These are phyloP conservation scores for Taphrina deformans DNA, from an alignment of 1,139 yeast genomes.

Conservation along the genomic window DNA sequence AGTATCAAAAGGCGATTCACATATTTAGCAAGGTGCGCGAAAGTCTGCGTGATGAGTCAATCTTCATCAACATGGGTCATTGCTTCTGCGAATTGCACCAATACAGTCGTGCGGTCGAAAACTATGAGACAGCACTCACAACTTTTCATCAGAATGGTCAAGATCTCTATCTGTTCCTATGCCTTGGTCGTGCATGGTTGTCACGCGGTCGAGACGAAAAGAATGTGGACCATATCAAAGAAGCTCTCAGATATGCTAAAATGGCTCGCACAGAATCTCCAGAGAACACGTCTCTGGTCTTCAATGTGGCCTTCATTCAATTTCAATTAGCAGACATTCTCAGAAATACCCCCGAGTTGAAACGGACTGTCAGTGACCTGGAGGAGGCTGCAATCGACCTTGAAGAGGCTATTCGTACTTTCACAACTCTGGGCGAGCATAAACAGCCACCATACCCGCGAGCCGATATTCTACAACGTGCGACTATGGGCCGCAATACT, in stretches of 20 bases:
- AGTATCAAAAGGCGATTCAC: slow-evolving; percentile 66
- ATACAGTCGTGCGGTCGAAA: slow-evolving; percentile 79
- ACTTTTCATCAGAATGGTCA: slow-evolving; percentile 69
- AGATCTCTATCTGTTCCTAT: slow-evolving; percentile 59
- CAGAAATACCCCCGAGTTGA: slow-evolving; percentile 60
- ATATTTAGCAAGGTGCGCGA: slow-evolving; percentile 81
- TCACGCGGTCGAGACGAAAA: slow-evolving; percentile 73
- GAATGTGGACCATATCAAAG: slow-evolving; percentile 59
- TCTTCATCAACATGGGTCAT: slow-evolving; percentile 84
- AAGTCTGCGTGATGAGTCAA: slow-evolving; percentile 78
- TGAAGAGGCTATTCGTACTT: slow-evolving; percentile 60
- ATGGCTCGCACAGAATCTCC: slow-evolving; percentile 43
- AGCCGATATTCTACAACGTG: slow-evolving; percentile 78
- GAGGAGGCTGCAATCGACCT: slow-evolving; percentile 60
- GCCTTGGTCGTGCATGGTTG: slow-evolving; percentile 85
- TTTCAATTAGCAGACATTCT: slow-evolving; percentile 85
- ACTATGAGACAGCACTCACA: slow-evolving; percentile 29
- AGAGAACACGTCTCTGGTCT: slow-evolving; percentile 55
- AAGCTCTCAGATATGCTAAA: slow-evolving; percentile 63
- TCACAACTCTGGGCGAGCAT: slow-evolving; percentile 62
- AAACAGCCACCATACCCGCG: slow-evolving; percentile 71
- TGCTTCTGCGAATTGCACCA: slow-evolving; percentile 80
- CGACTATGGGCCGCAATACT: slow-evolving; percentile 76
- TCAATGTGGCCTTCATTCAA: slow-evolving; percentile 80
- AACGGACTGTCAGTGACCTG: slow-evolving; percentile 64